phyloP scores from a whole-genome alignment of 2,329 filamentous ascomycete genomes.

The Penicillium sp. region DNA sequence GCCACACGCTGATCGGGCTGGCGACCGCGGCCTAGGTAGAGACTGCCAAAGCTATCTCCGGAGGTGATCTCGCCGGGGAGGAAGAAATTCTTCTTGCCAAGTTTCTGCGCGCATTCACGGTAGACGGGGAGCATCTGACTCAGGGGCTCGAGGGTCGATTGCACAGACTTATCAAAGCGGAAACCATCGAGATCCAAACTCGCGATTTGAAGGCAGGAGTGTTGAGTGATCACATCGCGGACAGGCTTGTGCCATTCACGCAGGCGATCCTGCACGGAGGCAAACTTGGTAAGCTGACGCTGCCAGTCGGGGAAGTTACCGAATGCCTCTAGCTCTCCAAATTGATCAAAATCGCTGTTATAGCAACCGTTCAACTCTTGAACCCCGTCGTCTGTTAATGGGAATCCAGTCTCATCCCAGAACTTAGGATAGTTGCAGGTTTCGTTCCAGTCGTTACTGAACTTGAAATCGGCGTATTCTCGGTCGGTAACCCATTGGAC shows the following conservation, averaged over 20 bases:
- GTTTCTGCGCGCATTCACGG: constrained; percentile 56
- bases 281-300: constrained; percentile 64
- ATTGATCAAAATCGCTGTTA: constrained; percentile 65
- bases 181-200: constrained; percentile 65
- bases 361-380: constrained; percentile 56
- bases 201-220: constrained; percentile 62
- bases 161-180: constrained; percentile 65
- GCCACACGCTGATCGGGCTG: constrained; percentile 53
- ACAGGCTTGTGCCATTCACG: constrained; percentile 63
- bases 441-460: constrained; percentile 54
- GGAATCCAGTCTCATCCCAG: constrained; percentile 59
- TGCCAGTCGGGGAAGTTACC: constrained; percentile 64
- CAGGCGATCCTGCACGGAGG: constrained; percentile 65
- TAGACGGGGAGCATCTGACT: constrained; percentile 58
- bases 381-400: constrained; percentile 49
- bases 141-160: constrained; percentile 61
- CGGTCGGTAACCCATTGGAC: constrained; percentile 56
- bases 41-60: constrained; percentile 59
- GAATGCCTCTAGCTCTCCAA: constrained; percentile 63
- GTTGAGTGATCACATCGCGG: constrained; percentile 56
- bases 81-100: constrained; percentile 65
- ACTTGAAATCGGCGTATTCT: constrained; percentile 59
- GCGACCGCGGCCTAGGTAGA: constrained; percentile 62
- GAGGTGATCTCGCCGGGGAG: constrained; percentile 64
- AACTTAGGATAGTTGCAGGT: constrained; percentile 61